Base-by-base conservation (phyloP, 2,329 filamentous ascomycete genomes). In the Verticillium longisporum region DNA sequence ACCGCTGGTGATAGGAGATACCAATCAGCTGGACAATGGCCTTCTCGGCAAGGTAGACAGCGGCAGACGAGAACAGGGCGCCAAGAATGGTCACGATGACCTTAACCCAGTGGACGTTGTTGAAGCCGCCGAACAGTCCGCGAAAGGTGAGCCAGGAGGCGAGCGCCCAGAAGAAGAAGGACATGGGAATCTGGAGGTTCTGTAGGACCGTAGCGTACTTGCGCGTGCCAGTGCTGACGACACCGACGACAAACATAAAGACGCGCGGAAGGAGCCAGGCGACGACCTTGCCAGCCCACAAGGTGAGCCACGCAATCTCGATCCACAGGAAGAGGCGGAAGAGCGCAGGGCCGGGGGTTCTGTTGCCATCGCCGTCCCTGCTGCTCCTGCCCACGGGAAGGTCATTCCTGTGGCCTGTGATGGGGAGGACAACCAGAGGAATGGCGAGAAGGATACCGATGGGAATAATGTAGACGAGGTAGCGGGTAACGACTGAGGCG, bases 1-100 rank as follows among this genome's bases (percentile, higher is more conserved):
- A 92, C 66, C 91, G 87, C 69, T 91, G 88, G 73, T 95, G 91
- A 72, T 95, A 95, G 63, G 88, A 89, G 72, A 95, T 90, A 70
- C 89, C 91, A 71, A 95, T 92, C 63, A 94, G 80, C 74, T 94
- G 91, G 37, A 95, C 88, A 65, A 94, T 80, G 62, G 88, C 79
- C 74, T 91, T 92, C 74, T 95, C 90, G n/a, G 78, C 85, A 15
- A 94, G 81, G 63, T 91, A 87, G 18, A 94, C 83, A 57, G 88
- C 80, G 0, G 88, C 84, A 10, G 87, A 88, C 50, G 89, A 83
- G 56, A 92, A 83, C 34, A 84, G 75, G 1, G 89, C 88, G 26
- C 83, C 84, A 6, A 94, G 77, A 15, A 94, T 80, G 57, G 83
- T 84, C 65, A 83, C 82, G 66, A 93, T 74, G 55, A 80, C 80